Evolutionary conservation across 1,284 basidiomycete species (phyloP).

Genomic region (Ganoderma sinense): DNA sequence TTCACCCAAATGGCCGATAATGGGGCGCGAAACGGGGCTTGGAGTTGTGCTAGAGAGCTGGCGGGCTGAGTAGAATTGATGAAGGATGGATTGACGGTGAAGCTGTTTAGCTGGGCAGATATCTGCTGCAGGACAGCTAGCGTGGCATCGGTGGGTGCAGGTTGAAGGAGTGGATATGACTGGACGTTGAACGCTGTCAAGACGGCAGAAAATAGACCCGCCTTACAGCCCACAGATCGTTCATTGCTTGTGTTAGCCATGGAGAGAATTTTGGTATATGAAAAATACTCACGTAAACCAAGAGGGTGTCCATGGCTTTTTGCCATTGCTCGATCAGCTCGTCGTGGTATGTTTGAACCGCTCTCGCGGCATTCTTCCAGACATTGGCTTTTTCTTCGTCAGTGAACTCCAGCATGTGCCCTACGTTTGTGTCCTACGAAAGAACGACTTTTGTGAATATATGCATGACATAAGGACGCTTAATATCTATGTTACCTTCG

Average conservation of each 20-base stretch:
- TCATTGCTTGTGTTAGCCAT: not conserved
- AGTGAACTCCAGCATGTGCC: not conserved
- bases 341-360: conserved; percentile 6
- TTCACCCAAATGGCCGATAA: conserved; percentile 22
- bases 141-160: conserved; percentile 4
- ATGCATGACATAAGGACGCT: no score
- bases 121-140: conserved; percentile 7
- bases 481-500: no score
- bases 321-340: conserved; percentile 7
- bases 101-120: conserved; percentile 10
- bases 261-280: no score
- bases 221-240: not conserved
- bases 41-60: conserved; percentile 4
- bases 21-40: conserved; percentile 5
- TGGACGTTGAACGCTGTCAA: conserved; percentile 18
- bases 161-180: conserved; percentile 15
- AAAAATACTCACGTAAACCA: conserved; percentile 8
- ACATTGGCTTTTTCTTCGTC: not conserved
- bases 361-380: not conserved
- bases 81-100: conserved; percentile 6
- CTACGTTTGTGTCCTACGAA: not conserved
- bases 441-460: not conserved
- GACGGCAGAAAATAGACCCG: conserved; percentile 16
- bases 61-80: conserved; percentile 25
- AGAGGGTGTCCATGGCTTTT: conserved; percentile 9